Evolutionary conservation across 1,139 yeast genomes (phyloP).

Genomic region (Geotrichum reessii): DNA sequence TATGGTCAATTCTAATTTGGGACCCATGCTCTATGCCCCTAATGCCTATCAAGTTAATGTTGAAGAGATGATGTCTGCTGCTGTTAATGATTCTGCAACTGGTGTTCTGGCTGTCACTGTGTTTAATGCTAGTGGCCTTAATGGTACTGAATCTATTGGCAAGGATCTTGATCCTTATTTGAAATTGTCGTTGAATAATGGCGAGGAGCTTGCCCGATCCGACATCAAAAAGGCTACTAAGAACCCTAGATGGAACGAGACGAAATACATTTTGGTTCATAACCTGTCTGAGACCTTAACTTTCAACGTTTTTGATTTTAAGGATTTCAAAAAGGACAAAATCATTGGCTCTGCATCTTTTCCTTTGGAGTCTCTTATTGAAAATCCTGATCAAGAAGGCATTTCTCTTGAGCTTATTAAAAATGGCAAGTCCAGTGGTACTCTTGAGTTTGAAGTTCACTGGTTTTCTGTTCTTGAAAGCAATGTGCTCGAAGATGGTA

Average conservation of each 20-base stretch:
- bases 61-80: slow-evolving; percentile 84
- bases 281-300: slow-evolving; percentile 75
- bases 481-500: slow-evolving; percentile 73
- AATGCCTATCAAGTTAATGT: slow-evolving; percentile 87
- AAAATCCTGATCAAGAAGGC: slow-evolving; percentile 48
- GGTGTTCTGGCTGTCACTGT: slow-evolving; percentile 75
- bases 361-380: slow-evolving; percentile 60
- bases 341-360: slow-evolving; percentile 70
- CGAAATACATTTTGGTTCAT: slow-evolving; percentile 61
- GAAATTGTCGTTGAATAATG: slow-evolving; percentile 44
- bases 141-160: slow-evolving; percentile 61
- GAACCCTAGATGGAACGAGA: slow-evolving; percentile 80
- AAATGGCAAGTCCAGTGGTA: slow-evolving; percentile 76
- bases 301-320: slow-evolving; percentile 64
- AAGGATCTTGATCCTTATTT: slow-evolving; percentile 88
- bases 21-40: slow-evolving; percentile 82
- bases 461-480: slow-evolving; percentile 79
- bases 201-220: slow-evolving; percentile 58
- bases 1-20: slow-evolving; percentile 77
- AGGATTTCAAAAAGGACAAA: slow-evolving; percentile 75
- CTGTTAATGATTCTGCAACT: slow-evolving; percentile 70
- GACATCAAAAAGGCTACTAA: slow-evolving; percentile 58
- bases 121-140: slow-evolving; percentile 60
- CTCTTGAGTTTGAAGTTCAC: slow-evolving; percentile 59
- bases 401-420: slow-evolving; percentile 56